A percentile compares a stretch with the other conserved stretches of the same genome.
Evolutionary conservation across 495 filamentous ascomycete genomes (phyloP).

Genomic region (Xylaria telfairii): DNA sequence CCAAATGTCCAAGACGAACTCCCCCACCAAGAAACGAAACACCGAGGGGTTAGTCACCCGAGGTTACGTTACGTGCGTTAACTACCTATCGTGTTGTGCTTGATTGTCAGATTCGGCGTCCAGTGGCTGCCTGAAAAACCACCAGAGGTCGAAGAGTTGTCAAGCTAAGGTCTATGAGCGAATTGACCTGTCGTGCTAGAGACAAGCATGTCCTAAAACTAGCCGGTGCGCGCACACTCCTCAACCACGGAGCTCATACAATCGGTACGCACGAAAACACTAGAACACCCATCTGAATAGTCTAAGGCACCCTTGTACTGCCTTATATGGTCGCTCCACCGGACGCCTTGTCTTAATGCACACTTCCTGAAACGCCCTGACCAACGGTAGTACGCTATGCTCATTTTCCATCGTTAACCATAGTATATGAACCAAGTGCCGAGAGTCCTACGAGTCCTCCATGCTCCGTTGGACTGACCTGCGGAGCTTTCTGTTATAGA

Average conservation of each 20-base stretch:
- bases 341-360: constrained; percentile 21
- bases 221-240: background rate
- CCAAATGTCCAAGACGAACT: background rate
- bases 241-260: background rate
- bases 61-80: background rate
- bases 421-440: background rate
- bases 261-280: background rate
- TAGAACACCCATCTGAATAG: background rate
- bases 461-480: constrained; percentile 62
- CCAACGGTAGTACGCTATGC: constrained; percentile 3
- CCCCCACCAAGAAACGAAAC: background rate
- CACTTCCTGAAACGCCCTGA: constrained; percentile 14
- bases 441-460: constrained; percentile 46
- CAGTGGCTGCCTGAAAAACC: background rate
- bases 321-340: background rate
- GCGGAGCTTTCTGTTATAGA: constrained; percentile 82
- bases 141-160: background rate
- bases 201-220: background rate
- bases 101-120: background rate
- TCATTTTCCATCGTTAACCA: background rate
- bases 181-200: background rate
- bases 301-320: constrained; percentile 1
- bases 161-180: background rate
- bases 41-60: background rate
- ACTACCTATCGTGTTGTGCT: background rate